These are phyloP conservation scores for Vitis cinerea DNA, from an alignment of 164 flowering plant genomes.

Conservation along the genomic window DNA sequence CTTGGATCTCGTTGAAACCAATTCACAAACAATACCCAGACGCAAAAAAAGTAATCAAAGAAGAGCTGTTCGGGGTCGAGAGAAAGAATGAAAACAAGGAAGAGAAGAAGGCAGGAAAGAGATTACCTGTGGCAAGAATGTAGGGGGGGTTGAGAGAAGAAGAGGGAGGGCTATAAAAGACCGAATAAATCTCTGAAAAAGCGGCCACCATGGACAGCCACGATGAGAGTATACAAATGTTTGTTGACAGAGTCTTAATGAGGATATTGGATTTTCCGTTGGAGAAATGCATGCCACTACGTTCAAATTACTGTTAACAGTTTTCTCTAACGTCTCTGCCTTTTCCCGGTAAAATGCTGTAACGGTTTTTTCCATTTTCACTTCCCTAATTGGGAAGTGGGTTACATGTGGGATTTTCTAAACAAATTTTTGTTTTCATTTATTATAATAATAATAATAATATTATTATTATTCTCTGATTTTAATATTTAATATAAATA, in stretches of 20 bases:
- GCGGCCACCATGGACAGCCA: background rate
- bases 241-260: background rate
- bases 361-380: background rate
- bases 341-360: constrained; percentile 1
- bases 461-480: too few species aligned
- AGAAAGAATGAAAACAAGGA: too few species aligned
- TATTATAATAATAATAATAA: too few species aligned
- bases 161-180: background rate
- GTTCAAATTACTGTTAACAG: constrained; percentile 5
- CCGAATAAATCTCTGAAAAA: background rate
- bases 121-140: constrained; percentile 3
- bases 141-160: background rate
- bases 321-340: background rate
- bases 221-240: background rate
- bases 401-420: too few species aligned
- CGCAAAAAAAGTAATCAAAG: too few species aligned
- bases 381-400: background rate
- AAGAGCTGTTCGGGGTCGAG: too few species aligned
- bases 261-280: background rate
- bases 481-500: too few species aligned
- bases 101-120: background rate
- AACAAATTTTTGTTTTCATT: too few species aligned
- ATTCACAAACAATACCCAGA: too few species aligned
- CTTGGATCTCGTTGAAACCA: too few species aligned
- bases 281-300: constrained; percentile 46